Evolutionary conservation across 805 yeast genomes (phyloP), one percentile per base, ranked within the genome.

Genomic region (Candida cerambycidarum): DNA sequence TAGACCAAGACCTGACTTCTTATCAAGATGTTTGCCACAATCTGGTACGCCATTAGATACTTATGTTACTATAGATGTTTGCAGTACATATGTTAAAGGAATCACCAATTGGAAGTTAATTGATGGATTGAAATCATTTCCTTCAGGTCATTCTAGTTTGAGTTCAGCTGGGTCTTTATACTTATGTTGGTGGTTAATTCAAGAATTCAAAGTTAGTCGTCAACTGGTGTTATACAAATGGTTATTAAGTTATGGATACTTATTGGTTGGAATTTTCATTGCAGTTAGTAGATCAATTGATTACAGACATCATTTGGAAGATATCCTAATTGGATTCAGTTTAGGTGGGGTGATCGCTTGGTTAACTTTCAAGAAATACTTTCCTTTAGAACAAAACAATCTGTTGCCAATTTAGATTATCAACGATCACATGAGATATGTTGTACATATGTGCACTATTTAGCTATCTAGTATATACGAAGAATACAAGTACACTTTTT

Each of bases 1-100:
- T 3, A 56, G 71, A 43, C 74, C 68, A 27, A 52, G 76, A 42
- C 76, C 76, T 3, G 76, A 71, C 43, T 71, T 71, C 48, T 50
- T 71, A 38, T 62, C 62, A 30, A 56, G 76, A 33, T 71, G 76
- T 51, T 60, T 54, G 31, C 65, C 67, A 32, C 48, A 34, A 33
- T 29, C 50, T 4, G 50, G 53, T 3, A 59, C 70, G 8, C 61
- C 65, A 1, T 21, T 44, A 1, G 50, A 58, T 33, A 41, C 12
- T 19, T 57, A 57, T 31, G 69, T 66, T 7, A 62, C 56, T 16
- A 45, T 64, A 21, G 52, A 55, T 12, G 64, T 63, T 3, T 68
- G 74, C 44, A 56, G 67, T 2, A 46, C 45, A 18, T 39, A 37
- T 13, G 56, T 59, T 1, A 67, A 69, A 1, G 50, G 65, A 32